phyloP scores from a whole-genome alignment of 106 monocot genomes.

The Alisma plantagoaquatica region DNA sequence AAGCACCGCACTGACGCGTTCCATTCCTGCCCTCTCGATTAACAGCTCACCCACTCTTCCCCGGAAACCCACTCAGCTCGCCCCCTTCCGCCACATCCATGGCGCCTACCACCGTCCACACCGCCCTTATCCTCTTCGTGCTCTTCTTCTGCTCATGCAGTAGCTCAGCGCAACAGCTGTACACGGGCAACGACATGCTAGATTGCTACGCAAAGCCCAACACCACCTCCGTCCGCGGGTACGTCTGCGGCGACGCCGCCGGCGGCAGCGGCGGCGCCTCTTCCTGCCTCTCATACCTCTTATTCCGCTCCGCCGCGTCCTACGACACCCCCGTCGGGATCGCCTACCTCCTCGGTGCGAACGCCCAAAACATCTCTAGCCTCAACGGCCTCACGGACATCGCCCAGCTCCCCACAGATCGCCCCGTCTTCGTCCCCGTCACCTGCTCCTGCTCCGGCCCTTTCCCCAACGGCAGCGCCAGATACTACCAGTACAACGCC shows the following conservation, averaged over 20 bases:
- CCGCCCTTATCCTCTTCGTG: slow-evolving; percentile 9
- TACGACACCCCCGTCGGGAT: slow-evolving; percentile 46
- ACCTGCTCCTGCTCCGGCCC: slow-evolving; percentile 26
- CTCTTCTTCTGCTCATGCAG: slow-evolving; percentile 4
- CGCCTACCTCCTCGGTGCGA: slow-evolving; percentile 41
- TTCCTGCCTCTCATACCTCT: slow-evolving; percentile 45
- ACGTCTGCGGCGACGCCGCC: slow-evolving; percentile 72
- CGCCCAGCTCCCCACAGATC: slow-evolving; percentile 13
- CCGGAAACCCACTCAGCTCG: too few species aligned
- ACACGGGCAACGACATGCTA: slow-evolving; percentile 31
- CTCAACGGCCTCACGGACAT: slow-evolving; percentile 32
- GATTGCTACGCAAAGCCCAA: slow-evolving; percentile 31
- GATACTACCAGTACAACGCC: slow-evolving; percentile 64
- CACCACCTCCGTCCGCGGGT: slow-evolving; percentile 56
- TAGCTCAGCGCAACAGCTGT: slow-evolving; percentile 41
- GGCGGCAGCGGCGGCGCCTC: slow-evolving; percentile 15
- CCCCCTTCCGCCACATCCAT: neutral
- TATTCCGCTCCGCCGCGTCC: slow-evolving; percentile 44
- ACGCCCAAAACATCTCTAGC: slow-evolving; percentile 24
- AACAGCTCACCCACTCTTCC: too few species aligned
- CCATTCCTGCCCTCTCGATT: too few species aligned
- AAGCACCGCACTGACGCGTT: too few species aligned
- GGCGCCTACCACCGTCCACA: neutral
- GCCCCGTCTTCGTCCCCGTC: slow-evolving; percentile 38
- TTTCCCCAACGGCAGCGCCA: neutral